phyloP scores from a whole-genome alignment of 306 rosid genomes.

The Psophocarpus tetragonolobus region DNA sequence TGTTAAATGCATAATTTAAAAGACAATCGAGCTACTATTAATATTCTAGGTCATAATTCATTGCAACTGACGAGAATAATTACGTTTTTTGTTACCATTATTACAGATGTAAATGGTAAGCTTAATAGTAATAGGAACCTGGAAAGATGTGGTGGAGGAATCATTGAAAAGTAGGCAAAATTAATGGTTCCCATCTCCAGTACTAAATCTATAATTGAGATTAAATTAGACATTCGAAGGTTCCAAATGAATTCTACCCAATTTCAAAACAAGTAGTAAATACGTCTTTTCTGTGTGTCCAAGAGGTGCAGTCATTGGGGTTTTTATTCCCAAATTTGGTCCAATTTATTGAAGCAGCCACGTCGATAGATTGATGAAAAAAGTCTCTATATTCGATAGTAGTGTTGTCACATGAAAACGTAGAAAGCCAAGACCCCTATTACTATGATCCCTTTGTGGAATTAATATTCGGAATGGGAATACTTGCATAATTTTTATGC shows the following conservation, averaged over 20 bases:
- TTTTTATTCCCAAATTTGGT: slow-evolving; percentile 15
- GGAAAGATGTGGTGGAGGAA: not conserved
- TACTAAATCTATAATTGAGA: too few species aligned
- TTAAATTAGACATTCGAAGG: not conserved
- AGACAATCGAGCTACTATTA: too few species aligned
- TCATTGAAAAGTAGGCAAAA: not conserved
- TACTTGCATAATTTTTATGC: not conserved
- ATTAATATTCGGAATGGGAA: not conserved
- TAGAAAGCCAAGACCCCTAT: not conserved
- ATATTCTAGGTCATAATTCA: too few species aligned
- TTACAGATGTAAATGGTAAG: too few species aligned
- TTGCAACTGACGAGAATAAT: too few species aligned
- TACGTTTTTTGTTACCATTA: too few species aligned
- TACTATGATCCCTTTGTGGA: not conserved
- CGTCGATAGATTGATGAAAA: not conserved
- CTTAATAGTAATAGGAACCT: too few species aligned
- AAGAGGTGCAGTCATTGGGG: slow-evolving; percentile 6
- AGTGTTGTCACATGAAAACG: slow-evolving; percentile 7
- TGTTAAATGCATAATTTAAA: too few species aligned
- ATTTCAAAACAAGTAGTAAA: not conserved
- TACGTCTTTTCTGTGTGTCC: not conserved
- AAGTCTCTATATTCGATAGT: not conserved
- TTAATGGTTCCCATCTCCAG: not conserved
- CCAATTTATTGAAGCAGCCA: not conserved
- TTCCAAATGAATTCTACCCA: not conserved